phyloP scores from a whole-genome alignment of 371 early-diverging fungal genomes.

The Haplosporangium sp. region DNA sequence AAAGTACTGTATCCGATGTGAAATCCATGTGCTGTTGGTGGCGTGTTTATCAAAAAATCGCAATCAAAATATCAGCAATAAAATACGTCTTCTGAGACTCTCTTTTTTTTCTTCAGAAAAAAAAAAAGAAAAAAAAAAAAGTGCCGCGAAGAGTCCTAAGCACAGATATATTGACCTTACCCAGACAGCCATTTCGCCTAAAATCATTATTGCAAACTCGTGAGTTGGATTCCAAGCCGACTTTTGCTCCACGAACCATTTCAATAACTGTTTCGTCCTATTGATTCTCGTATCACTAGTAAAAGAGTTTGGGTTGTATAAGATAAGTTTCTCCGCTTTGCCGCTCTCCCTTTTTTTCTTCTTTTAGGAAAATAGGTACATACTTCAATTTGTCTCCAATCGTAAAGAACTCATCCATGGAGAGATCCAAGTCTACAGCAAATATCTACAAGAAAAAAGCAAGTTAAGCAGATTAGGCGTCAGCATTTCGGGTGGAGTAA shows the following conservation, averaged over 20 bases:
- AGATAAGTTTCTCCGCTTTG: background rate
- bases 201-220: constrained; percentile 56
- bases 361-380: background rate
- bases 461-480: background rate
- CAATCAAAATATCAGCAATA: background rate
- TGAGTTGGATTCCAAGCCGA: constrained; percentile 41
- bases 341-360: background rate
- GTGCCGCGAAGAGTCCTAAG: background rate
- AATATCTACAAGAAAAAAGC: constrained; percentile 25
- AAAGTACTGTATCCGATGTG: constrained; percentile 25
- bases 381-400: constrained; percentile 29
- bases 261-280: constrained; percentile 57
- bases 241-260: constrained; percentile 62
- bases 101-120: background rate
- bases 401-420: constrained; percentile 49
- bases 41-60: background rate
- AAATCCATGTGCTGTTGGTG: constrained; percentile 47
- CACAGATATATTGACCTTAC: constrained; percentile 9
- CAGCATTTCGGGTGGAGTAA: background rate
- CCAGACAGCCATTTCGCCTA: constrained; percentile 57
- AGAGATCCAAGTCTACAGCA: constrained; percentile 42
- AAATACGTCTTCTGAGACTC: background rate
- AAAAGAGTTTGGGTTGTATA: background rate
- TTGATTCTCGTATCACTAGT: constrained; percentile 43
- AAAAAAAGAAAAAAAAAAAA: background rate